These are phyloP conservation scores for Yarrowia keelungensis DNA, from an alignment of 805 yeast genomes.

Conservation along the genomic window DNA sequence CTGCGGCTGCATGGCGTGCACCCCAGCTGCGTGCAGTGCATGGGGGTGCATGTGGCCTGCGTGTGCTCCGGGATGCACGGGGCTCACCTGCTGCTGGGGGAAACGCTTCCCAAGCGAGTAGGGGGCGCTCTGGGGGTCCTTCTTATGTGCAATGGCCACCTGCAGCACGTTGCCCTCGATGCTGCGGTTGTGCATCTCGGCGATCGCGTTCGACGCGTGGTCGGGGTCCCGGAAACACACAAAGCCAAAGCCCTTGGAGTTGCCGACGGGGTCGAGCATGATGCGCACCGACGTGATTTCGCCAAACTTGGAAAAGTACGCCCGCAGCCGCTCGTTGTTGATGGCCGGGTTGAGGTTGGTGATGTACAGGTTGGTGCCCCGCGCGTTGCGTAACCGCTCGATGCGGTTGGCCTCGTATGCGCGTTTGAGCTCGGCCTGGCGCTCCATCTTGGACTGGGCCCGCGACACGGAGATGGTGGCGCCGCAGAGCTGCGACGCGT, in stretches of 20 bases:
- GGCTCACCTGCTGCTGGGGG: not conserved
- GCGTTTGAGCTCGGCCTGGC: slow-evolving; percentile 43
- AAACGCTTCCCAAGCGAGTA: slow-evolving; percentile 12
- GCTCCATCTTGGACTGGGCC: slow-evolving; percentile 56
- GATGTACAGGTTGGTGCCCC: slow-evolving; percentile 76
- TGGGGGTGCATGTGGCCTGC: slow-evolving; percentile 3
- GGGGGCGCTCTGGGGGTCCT: slow-evolving; percentile 44
- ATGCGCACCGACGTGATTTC: slow-evolving; percentile 61
- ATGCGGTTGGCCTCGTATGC: slow-evolving; percentile 39
- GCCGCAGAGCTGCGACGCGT: slow-evolving; percentile 54
- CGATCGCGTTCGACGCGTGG: slow-evolving; percentile 73
- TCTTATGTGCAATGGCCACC: slow-evolving; percentile 81
- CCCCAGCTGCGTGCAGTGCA: no score
- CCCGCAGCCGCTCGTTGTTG: slow-evolving; percentile 60
- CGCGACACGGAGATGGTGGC: slow-evolving; percentile 52
- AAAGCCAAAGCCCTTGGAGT: slow-evolving; percentile 81
- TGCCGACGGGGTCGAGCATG: slow-evolving; percentile 58
- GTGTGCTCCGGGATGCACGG: not conserved
- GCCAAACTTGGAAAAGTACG: slow-evolving; percentile 58
- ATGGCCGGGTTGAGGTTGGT: slow-evolving; percentile 65
- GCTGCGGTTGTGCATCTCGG: slow-evolving; percentile 64
- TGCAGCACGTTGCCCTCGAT: slow-evolving; percentile 60
- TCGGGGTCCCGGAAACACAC: slow-evolving; percentile 72
- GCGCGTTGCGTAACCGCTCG: slow-evolving; percentile 54
- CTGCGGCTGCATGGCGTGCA: no score